These are phyloP conservation scores for Pythium dissotocum DNA, from an alignment of 352 stramenopile species.

Conservation along the genomic window DNA sequence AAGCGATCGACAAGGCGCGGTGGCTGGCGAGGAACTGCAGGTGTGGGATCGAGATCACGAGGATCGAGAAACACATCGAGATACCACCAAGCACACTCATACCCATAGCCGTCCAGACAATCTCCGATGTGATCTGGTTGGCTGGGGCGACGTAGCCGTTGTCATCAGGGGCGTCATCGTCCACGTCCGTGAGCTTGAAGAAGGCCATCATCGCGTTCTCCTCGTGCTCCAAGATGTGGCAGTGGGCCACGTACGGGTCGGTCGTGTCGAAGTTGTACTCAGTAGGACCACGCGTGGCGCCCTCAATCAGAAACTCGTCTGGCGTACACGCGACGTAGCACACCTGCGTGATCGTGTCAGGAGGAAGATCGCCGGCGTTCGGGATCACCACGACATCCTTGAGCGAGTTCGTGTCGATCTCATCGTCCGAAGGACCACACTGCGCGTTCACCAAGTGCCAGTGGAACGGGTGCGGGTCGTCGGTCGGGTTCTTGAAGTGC, in stretches of 20 bases:
- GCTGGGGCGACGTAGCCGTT: conserved; percentile 29
- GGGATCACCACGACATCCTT: conserved; percentile 76
- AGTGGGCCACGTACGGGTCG: conserved; percentile 76
- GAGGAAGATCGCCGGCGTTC: conserved; percentile 41
- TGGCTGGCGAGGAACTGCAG: conserved; percentile 68
- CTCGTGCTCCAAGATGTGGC: conserved; percentile 78
- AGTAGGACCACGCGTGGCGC: conserved; percentile 40
- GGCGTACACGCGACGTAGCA: conserved; percentile 79
- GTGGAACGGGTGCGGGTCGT: conserved; percentile 76
- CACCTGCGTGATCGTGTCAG: conserved; percentile 52
- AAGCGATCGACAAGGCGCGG: conserved; percentile 61
- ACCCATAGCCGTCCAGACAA: conserved; percentile 65
- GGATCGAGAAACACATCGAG: conserved; percentile 62
- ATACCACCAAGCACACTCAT: conserved; percentile 74
- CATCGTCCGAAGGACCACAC: conserved; percentile 57
- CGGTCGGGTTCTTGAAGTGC: conserved; percentile 78
- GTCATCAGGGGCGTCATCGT: conserved; percentile 49
- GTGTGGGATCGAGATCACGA: conserved; percentile 67
- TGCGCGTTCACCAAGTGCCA: conserved; percentile 79
- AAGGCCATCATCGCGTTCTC: conserved; percentile 76
- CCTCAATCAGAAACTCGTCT: conserved; percentile 61
- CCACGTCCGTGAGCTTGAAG: conserved; percentile 57
- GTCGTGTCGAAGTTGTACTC: conserved; percentile 75
- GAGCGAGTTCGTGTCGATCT: conserved; percentile 60
- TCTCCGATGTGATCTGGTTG: conserved; percentile 42